These are phyloP conservation scores for Centaurea solstitialis DNA, from an alignment of 129 eudicot species.

Conservation along the genomic window DNA sequence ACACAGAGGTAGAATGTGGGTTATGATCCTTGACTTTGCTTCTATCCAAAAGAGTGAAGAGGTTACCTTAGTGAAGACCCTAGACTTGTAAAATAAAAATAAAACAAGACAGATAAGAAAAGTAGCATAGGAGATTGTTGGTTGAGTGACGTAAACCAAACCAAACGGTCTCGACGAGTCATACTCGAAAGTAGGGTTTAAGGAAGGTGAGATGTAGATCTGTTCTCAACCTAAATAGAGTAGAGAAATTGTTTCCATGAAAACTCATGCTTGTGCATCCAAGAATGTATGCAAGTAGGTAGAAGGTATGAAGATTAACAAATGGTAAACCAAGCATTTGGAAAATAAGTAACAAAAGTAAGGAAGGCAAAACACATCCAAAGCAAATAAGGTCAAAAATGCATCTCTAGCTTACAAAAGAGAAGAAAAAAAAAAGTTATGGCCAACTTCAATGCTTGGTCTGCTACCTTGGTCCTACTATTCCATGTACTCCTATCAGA, in stretches of 20 bases:
- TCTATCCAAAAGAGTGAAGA: background rate
- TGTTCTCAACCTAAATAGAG: background rate
- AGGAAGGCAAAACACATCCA: background rate
- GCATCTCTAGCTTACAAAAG: background rate
- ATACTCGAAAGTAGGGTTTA: background rate
- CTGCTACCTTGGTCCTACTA: too few relatives aligned
- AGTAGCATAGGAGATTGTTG: background rate
- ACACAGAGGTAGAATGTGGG: background rate
- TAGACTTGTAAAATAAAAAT: background rate
- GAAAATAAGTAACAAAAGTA: background rate
- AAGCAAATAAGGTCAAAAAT: background rate
- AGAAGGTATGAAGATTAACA: background rate
- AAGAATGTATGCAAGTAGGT: background rate
- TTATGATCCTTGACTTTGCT: background rate
- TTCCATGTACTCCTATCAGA: too few relatives aligned
- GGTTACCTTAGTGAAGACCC: background rate
- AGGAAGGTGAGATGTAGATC: background rate
- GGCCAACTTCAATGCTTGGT: too few relatives aligned
- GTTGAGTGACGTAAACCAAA: background rate
- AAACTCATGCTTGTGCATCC: background rate
- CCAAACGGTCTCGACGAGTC: background rate
- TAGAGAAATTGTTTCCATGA: background rate
- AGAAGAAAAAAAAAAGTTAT: too few relatives aligned
- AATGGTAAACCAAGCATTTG: background rate
- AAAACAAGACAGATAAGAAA: background rate